Percentiles rank a stretch among this genome's conserved stretches.
Evolutionary conservation across 2,329 filamentous ascomycete genomes (phyloP).

Genomic region (Hymenoscyphus infarciens): DNA sequence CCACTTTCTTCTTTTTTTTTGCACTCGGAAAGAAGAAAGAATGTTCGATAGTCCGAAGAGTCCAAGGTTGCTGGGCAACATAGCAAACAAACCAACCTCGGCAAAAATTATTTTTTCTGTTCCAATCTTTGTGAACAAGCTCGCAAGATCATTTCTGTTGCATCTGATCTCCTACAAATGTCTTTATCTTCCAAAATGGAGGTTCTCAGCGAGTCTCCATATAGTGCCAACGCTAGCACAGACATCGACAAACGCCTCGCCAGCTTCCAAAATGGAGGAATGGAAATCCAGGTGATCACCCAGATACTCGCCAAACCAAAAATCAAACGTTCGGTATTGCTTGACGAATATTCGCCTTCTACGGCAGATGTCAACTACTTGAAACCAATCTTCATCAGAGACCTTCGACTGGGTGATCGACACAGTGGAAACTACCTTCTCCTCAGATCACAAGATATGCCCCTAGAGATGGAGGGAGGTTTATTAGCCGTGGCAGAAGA

Average conservation of each 20-base stretch:
- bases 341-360: background rate
- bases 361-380: conserved; percentile 13
- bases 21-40: background rate
- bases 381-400: conserved; percentile 21
- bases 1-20: background rate
- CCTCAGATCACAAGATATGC: conserved; percentile 15
- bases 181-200: background rate
- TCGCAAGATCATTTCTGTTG: background rate
- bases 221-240: background rate
- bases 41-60: background rate
- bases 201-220: background rate
- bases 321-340: background rate
- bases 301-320: background rate
- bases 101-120: background rate
- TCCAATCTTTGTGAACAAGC: background rate
- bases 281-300: background rate
- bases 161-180: background rate
- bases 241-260: background rate
- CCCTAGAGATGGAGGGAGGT: background rate
- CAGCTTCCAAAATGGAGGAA: background rate
- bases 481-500: background rate
- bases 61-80: background rate
- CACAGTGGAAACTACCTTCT: conserved; percentile 40
- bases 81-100: background rate
- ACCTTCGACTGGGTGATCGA: conserved; percentile 40